These are phyloP conservation scores for Hypericum androsaemum DNA, from an alignment of 345 rosid species.

Conservation along the genomic window DNA sequence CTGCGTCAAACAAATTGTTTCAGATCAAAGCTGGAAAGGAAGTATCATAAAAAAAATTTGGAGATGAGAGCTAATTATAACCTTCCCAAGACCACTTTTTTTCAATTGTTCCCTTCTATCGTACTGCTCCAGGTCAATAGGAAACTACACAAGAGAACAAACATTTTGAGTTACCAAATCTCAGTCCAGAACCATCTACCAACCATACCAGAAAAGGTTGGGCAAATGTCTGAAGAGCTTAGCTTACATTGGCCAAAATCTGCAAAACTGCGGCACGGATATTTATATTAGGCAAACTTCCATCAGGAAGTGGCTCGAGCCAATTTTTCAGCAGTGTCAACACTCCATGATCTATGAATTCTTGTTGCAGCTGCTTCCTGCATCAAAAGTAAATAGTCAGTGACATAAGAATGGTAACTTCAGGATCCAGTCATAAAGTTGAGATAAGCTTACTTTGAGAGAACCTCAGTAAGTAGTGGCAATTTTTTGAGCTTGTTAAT, in stretches of 20 bases:
- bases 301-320: slow-evolving; percentile 99
- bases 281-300: slow-evolving; percentile 90
- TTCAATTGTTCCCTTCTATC: slow-evolving; percentile 91
- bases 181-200: slow-evolving; percentile 5
- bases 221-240: background rate
- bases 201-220: slow-evolving; percentile 2
- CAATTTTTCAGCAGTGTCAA: slow-evolving; percentile 74
- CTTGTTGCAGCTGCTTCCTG: slow-evolving; percentile 97
- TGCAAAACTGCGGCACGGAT: slow-evolving; percentile 80
- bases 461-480: slow-evolving; percentile 84
- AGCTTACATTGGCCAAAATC: slow-evolving; percentile 67
- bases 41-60: background rate
- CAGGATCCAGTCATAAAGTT: background rate
- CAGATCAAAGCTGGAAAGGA: no score
- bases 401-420: background rate
- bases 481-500: slow-evolving; percentile 84
- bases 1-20: slow-evolving; percentile 26
- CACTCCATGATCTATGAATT: slow-evolving; percentile 93
- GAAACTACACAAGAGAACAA: slow-evolving; percentile 48
- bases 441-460: slow-evolving; percentile 63
- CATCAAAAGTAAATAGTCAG: slow-evolving; percentile 8
- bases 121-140: slow-evolving; percentile 86
- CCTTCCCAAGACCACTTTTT: slow-evolving; percentile 98
- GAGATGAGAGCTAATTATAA: slow-evolving; percentile 13
- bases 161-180: slow-evolving; percentile 12